Base-by-base conservation (phyloP, 352 stramenopile genomes). In the Achlya hypogyna region DNA sequence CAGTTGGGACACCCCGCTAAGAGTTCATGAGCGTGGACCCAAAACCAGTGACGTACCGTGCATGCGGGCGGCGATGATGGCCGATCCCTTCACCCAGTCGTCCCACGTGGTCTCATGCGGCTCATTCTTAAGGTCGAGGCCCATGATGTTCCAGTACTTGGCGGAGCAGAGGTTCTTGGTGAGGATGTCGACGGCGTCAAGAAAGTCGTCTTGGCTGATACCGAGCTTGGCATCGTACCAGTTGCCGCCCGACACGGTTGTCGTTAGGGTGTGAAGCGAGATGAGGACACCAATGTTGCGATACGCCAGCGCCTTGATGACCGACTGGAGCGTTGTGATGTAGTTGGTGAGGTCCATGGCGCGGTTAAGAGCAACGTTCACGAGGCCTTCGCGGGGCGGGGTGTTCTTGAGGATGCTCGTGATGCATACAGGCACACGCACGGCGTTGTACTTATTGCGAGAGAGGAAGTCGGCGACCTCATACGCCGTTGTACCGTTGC, bases 71-170 rank as follows among this genome's bases (percentile, higher is more conserved):
- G 78, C 81, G 27, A 89, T 89, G 8, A 82, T 28, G 23, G 74
- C 81, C 40, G 81, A 75, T 3, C 81, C 81, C 22, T 82, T 74
- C 29, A 43, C 51, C 14, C 66, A 72, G 0, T 29, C 31, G 0
- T 76, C 78, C 81, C 81, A 89, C 29, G 76, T 72, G 29, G 77
- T 81, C 47, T 82, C 71, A 63, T 88, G 69, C 22, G 81, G 81
- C 28, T 89, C 81, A 62, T 86, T 91, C 72, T 87, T 86, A 34
- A 91, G 67, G 54, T 89, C 79, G 28, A 92, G 70, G 18, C 80
- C 81, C 10, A 92, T 79, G 45, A 92, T 69, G 68, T 90, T 90
- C 78, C 80, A 92, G 71, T 87, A 92, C 53, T 76, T 75, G 22
- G 63, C 65, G 0, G 20, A 71, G 63, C 81, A 89, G 25, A 89